Conservation (phyloP, 2,329 filamentous ascomycete species). For the Ampelomyces quisqualis region DNA sequence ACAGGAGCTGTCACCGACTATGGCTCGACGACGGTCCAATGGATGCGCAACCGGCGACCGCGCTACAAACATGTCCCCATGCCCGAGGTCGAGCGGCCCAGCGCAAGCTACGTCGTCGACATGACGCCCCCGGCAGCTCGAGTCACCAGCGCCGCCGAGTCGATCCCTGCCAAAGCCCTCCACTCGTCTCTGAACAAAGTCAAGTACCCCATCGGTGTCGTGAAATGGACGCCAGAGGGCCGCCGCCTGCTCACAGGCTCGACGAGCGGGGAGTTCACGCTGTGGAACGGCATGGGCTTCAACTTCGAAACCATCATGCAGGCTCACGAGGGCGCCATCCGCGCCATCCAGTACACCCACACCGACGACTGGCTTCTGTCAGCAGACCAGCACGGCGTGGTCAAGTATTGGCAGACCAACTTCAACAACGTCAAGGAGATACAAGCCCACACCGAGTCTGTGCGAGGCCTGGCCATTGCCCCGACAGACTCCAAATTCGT, state of each 20-base stretch:
- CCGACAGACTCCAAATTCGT: conserved; percentile 95
- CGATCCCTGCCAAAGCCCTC: conserved; percentile 89
- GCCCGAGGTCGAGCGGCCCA: conserved; percentile 80
- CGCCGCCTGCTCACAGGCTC: conserved; percentile 88
- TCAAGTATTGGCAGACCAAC: conserved; percentile 99
- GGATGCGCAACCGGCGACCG: conserved; percentile 80
- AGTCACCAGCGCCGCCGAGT: conserved; percentile 73
- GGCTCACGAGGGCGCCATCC: conserved; percentile 85
- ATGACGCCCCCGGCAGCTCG: conserved; percentile 84
- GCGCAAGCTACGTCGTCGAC: conserved; percentile 85
- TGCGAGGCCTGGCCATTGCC: conserved; percentile 88
- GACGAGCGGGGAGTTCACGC: conserved; percentile 93
- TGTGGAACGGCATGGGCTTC: conserved; percentile 99
- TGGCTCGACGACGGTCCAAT: conserved; percentile 84
- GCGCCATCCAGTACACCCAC: conserved; percentile 83
- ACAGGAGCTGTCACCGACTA: conserved; percentile 92
- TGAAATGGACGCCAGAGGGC: conserved; percentile 96
- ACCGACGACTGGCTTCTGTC: conserved; percentile 97
- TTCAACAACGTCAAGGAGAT: conserved; percentile 98
- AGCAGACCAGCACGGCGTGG: conserved; percentile 87
- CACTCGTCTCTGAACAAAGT: conserved; percentile 99
- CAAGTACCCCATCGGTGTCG: conserved; percentile 94
- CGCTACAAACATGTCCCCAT: conserved; percentile 70
- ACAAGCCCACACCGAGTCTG: conserved; percentile 83
- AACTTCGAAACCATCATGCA: conserved; percentile 99